Evolutionary conservation across 2,329 filamentous ascomycete genomes (phyloP), one percentile per base, ranked within the genome.

Genomic region (Chaetomiaceae sp.): DNA sequence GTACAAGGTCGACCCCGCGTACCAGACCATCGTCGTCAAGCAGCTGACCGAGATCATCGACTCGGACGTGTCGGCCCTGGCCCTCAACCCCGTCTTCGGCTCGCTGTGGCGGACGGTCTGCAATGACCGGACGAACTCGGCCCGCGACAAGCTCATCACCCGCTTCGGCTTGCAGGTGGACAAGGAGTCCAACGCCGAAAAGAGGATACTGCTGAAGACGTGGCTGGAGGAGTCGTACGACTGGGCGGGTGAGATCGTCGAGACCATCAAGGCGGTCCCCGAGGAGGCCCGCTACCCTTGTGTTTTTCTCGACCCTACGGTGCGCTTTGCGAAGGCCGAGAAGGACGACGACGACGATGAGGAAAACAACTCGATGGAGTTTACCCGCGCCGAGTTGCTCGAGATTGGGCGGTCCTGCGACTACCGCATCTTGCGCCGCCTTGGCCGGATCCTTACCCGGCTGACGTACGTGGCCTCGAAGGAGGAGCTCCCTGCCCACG

Each of bases 201-300:
- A 73, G 37, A 75, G 71, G 56, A 53, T 47, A 0, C 63, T 64
- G 1, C 72, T 78, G 71, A 75, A 72, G 59, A 55, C 51, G 0
- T 81, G 77, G 77, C 65, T 80, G 2, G 75, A 75, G 11, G 74
- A 74, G 51, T 79, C 76, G 1, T 80, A 80, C 59, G 72, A 80
- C 60, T 75, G 71, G 56, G 69, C 66, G 0, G 70, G 65, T 5
- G 75, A 79, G 22, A 74, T 79, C 6, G 53, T 67, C 22, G 64
- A 68, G 0, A 56, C 65, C 5, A 69, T 80, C 23, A 57, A 66
- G 4, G 47, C 61, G 0, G 69, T 80, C 1, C 64, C 72, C 0
- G 64, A 66, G 1, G 62, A 66, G 11, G 65, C 74, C 12, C 64
- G 63, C 22, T 79, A 72, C 51, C 77, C 76, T 2, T 74, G 77